Percentiles rank a stretch among this genome's conserved stretches.
phyloP scores from a whole-genome alignment of 208 protist species.

The Hexamita inflata region DNA sequence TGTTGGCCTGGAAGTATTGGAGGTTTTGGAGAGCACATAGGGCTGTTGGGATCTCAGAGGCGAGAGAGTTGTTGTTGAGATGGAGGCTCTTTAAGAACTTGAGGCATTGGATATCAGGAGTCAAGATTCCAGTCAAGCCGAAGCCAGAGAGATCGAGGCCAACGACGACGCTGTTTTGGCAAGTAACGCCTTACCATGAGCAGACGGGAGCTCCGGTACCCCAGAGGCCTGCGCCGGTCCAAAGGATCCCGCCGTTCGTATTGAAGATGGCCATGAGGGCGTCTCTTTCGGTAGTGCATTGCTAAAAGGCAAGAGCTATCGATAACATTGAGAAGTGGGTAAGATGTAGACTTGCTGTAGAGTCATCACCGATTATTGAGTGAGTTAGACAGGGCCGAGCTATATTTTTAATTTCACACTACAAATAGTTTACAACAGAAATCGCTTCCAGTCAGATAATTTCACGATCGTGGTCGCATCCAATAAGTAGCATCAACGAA shows the following conservation, averaged over 20 bases:
- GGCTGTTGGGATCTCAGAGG: neutral
- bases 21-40: neutral
- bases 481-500: no score
- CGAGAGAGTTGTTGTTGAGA: neutral
- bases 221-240: neutral
- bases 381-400: no score
- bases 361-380: no score
- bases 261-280: neutral
- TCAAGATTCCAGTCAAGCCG: neutral
- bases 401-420: no score
- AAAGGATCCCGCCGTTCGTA: neutral
- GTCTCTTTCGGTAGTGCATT: neutral
- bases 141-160: constrained; percentile 10
- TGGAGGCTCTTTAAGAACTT: constrained; percentile 3
- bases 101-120: constrained; percentile 1
- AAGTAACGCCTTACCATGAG: neutral
- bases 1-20: constrained; percentile 12
- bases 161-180: neutral
- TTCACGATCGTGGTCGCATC: no score
- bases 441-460: no score
- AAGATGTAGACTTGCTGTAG: no score
- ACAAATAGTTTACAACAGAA: no score
- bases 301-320: no score
- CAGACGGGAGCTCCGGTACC: neutral
- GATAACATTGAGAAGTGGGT: no score